Conservation (phyloP, 2,329 filamentous ascomycete genomes). For the Ophiostoma perfectum region DNA sequence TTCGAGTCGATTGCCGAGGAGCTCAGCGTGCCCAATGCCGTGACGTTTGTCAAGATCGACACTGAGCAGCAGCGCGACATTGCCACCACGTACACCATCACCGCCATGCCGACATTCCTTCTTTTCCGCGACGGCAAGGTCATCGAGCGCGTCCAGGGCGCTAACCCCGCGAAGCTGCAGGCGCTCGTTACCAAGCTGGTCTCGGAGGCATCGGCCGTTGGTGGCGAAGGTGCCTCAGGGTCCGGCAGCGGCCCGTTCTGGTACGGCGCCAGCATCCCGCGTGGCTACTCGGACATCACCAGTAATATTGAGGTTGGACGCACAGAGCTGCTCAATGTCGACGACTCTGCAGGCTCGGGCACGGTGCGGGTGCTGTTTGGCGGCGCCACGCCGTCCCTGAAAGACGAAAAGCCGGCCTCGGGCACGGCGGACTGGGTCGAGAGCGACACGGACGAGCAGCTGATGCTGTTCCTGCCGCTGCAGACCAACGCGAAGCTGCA, state of each 20-base stretch:
- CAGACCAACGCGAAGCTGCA: slow-evolving; percentile 84
- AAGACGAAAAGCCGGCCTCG: slow-evolving; percentile 55
- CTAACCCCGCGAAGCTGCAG: slow-evolving; percentile 65
- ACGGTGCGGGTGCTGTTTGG: slow-evolving; percentile 63
- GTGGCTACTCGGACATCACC: slow-evolving; percentile 78
- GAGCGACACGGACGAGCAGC: slow-evolving; percentile 93
- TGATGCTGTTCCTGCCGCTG: slow-evolving; percentile 90
- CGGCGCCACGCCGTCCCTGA: slow-evolving; percentile 28
- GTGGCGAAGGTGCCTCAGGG: slow-evolving; percentile 39
- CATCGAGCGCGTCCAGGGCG: slow-evolving; percentile 66
- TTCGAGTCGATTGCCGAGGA: slow-evolving; percentile 71
- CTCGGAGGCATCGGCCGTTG: slow-evolving; percentile 51
- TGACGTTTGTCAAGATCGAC: slow-evolving; percentile 71
- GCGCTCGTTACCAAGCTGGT: slow-evolving; percentile 66
- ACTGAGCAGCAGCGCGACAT: slow-evolving; percentile 64
- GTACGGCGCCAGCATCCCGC: slow-evolving; percentile 69
- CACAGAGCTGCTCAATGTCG: slow-evolving; percentile 81
- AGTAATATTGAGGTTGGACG: slow-evolving; percentile 72
- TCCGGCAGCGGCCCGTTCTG: slow-evolving; percentile 45
- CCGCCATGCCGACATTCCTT: slow-evolving; percentile 83
- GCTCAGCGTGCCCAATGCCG: slow-evolving; percentile 63
- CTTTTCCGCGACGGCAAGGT: slow-evolving; percentile 70
- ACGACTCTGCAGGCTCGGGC: slow-evolving; percentile 66
- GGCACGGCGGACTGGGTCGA: slow-evolving; percentile 80
- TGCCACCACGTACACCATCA: slow-evolving; percentile 65